Base-by-base conservation (phyloP, 2,329 filamentous ascomycete genomes). In the Cladophialophora chaetospira region DNA sequence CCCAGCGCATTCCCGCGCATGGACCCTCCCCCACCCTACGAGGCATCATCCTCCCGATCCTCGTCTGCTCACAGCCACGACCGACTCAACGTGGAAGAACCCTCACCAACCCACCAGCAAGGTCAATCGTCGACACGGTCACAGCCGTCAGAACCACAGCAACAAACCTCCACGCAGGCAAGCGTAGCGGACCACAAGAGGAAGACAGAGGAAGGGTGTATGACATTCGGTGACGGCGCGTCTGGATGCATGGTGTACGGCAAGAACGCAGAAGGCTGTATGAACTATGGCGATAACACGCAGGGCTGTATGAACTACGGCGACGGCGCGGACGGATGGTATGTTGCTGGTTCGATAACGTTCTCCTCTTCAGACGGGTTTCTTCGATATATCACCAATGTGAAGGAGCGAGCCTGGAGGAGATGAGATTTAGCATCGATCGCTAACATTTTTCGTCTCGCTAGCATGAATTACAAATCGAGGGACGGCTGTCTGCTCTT, bases 21-120 rank as follows among this genome's bases (percentile, higher is more conserved):
- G 60, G 60, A 62, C 9, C 60, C 60, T 36, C 60, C 60, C 15
- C 60, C 60, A 23, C 60, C 60, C n/a, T 62, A 62, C 33, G 60
- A 62, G 48, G 60, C 50, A 28, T n/a, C n/a, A n/a, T 57, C 53
- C 17, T 60, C 57, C n/a, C 57, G 56, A n/a, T 60, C 60, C n/a
- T 55, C 53, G 21, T 62, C 60, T 3, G 57, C 57, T 2, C 57
- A 60, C 33, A 62, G 60, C 31, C 33, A 55, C 23, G 60, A 62
- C 50, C 49, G 42, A 29, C 53, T 62, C 5, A 38, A 62, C 17
- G 19, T 19, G n/a, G 26, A 43, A 11, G 42, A 28, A 43, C 21
- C 23, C 28, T 2, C 29, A 9, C 46, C 19, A n/a, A 11, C 43
- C 28, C 40, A 43, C 43, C 25, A 33, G 19, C 59, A 48, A 29